Evolutionary conservation across 75 land plant genomes (phyloP), one percentile per base, ranked within the genome.

Genomic region (Cupressus sempervirens): DNA sequence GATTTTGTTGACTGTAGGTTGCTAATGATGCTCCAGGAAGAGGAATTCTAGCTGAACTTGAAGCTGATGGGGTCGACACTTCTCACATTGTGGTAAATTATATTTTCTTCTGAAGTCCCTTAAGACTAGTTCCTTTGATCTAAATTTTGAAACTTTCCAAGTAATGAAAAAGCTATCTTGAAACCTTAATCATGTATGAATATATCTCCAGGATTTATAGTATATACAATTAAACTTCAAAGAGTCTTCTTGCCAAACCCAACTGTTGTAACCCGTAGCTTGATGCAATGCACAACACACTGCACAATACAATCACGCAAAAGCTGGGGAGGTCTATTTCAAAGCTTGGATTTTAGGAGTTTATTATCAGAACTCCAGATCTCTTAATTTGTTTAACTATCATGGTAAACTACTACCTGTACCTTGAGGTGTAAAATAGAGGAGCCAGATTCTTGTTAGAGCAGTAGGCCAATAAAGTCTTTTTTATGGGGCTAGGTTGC

Each of bases 21-120:
- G 96, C 98, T 46, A 86, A 93, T 93, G 99, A 97, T 90, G 87
- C 92, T 43, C 94, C 92, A 84, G 99, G 99, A 34, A 91, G 86
- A 85, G 86, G 89, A 50, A 85, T 97, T 52, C 80, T 95, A 62
- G 90, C 84, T 40, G 99, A 97, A 89, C 87, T 97, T 35, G 85
- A 91, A 88, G 86, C 86, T 45, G 99, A 97, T 88, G 93, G 95
- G 40, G 95, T 97, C 43, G 96, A 95, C 85, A 90, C 94, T 35
- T 95, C 98, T 41, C 89, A 88, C 83, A 82, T 97, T 82, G 93
- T 91, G 94, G 99, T 97, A 88, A 82, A 87, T 58, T 32, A 14
- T 9, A 29, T 15, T 20, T 45, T 53, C 30, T 83, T 16, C 48
- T 56, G 46, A 38, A n/a, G 11, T 75, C 9, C 74, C 74, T 72